phyloP scores from a whole-genome alignment of 352 stramenopile species.

The Phytophthora sp. region DNA sequence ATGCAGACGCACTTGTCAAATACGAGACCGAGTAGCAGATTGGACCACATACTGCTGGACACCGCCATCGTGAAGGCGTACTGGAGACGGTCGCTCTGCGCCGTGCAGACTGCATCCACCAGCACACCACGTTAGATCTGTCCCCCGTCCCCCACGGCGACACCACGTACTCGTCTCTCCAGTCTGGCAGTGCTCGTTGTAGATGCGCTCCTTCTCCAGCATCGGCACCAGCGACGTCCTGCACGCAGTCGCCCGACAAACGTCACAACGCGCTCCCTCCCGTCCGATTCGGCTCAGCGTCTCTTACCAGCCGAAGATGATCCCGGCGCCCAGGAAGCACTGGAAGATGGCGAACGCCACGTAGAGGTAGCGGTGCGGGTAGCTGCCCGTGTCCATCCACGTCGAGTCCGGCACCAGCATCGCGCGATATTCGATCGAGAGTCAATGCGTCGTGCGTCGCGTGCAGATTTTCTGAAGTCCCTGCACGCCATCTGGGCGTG shows the following conservation, averaged over 20 bases:
- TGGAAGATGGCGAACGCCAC: conserved; percentile 65
- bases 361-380: conserved; percentile 46
- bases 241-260: neutral
- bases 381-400: conserved; percentile 34
- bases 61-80: conserved; percentile 68
- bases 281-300: neutral
- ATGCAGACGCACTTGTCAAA: conserved; percentile 55
- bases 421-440: neutral
- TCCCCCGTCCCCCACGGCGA: neutral
- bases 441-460: conserved; percentile 6
- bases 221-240: conserved; percentile 68
- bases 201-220: conserved; percentile 63
- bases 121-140: neutral
- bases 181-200: conserved; percentile 53
- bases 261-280: neutral
- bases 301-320: conserved; percentile 67
- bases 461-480: conserved; percentile 19
- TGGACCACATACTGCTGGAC: conserved; percentile 68
- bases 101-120: conserved; percentile 46
- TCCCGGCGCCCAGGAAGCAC: conserved; percentile 61
- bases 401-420: conserved; percentile 35
- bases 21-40: conserved; percentile 63
- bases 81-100: conserved; percentile 62
- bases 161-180: conserved; percentile 43
- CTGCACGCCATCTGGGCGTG: conserved; percentile 4